Percentiles rank a stretch among this genome's conserved stretches.
These are phyloP conservation scores for Vicia sativa DNA, from an alignment of 306 rosid species.

Conservation along the genomic window DNA sequence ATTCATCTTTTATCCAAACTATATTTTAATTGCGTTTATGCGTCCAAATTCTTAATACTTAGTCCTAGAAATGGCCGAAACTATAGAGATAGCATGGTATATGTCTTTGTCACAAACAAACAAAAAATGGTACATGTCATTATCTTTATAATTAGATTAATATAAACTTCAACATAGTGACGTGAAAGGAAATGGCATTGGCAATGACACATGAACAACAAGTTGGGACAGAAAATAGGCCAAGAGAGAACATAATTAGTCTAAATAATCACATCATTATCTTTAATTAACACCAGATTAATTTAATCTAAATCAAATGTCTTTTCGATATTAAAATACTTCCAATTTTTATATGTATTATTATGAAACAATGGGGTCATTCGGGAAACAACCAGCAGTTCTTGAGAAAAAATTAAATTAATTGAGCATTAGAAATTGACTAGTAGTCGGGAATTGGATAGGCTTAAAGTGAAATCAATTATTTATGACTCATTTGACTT, in stretches of 20 bases:
- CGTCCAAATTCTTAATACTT: too few species aligned
- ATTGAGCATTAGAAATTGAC: neutral
- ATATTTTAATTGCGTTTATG: too few species aligned
- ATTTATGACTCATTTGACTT: conserved; percentile 43
- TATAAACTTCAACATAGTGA: too few species aligned
- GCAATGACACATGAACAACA: too few species aligned
- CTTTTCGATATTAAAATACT: conserved; percentile 1
- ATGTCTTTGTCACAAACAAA: too few species aligned
- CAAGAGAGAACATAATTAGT: conserved; percentile 28
- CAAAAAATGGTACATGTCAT: too few species aligned
- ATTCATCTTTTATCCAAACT: too few species aligned
- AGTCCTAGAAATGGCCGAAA: too few species aligned
- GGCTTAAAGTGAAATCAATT: conserved; percentile 28
- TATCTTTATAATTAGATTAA: too few species aligned
- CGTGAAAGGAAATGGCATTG: too few species aligned
- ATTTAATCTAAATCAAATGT: conserved; percentile 19
- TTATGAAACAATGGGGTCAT: neutral
- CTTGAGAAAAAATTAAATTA: neutral
- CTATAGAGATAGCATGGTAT: too few species aligned
- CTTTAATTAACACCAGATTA: conserved; percentile 13
- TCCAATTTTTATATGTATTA: neutral
- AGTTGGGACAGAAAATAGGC: neutral
- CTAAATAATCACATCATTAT: conserved; percentile 16
- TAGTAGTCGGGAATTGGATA: conserved; percentile 5
- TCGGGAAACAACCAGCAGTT: conserved; percentile 31